Conservation (phyloP, 2,329 filamentous ascomycete species). For the Cladosporium halotolerans region DNA sequence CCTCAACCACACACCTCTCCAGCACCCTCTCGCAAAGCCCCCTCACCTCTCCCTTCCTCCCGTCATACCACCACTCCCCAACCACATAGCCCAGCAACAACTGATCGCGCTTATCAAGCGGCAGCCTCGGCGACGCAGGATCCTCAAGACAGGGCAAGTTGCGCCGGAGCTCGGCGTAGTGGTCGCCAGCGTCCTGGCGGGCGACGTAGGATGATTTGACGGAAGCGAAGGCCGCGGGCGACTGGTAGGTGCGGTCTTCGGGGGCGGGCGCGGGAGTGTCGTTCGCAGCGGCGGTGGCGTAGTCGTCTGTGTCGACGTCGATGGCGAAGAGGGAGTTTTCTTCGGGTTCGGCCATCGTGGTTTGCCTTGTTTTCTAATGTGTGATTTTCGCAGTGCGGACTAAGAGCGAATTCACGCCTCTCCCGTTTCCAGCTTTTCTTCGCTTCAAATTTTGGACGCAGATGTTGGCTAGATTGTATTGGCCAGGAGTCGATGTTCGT, state of each 20-base stretch:
- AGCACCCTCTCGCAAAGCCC: conserved; percentile 15
- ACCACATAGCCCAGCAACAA: conserved; percentile 46
- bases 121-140: conserved; percentile 11
- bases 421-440: too few species aligned
- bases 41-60: not conserved
- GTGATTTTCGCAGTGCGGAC: too few species aligned
- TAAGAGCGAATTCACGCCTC: too few species aligned
- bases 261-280: conserved; percentile 10
- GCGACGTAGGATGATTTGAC: conserved; percentile 27
- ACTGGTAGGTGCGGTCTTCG: conserved; percentile 28
- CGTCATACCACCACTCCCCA: conserved; percentile 50
- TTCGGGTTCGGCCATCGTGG: not conserved
- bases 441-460: too few species aligned
- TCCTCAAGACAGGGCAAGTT: conserved; percentile 16
- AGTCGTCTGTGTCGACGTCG: conserved; percentile 28
- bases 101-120: conserved; percentile 25
- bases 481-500: not conserved
- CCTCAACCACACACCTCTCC: conserved; percentile 20
- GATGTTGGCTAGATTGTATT: too few species aligned
- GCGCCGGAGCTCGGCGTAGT: conserved; percentile 17
- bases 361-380: too few species aligned
- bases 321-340: conserved; percentile 22
- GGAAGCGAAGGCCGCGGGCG: conserved; percentile 26
- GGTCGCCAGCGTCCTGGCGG: conserved; percentile 26
- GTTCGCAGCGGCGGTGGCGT: conserved; percentile 27